phyloP scores from a whole-genome alignment of 495 filamentous ascomycete species.

The Xylaria acuta region DNA sequence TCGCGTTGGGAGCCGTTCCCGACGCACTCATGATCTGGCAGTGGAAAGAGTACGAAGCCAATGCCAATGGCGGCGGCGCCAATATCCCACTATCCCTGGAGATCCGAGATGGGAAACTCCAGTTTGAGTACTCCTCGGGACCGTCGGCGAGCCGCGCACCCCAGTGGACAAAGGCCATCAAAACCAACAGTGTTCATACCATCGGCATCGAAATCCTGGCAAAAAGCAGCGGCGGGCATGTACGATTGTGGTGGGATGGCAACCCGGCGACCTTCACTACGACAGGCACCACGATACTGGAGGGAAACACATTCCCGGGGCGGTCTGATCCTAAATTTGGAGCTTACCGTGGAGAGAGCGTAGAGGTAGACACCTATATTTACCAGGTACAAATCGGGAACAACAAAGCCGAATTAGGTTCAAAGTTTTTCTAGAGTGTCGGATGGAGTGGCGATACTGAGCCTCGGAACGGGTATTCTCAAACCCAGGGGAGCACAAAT shows the following conservation, averaged over 20 bases:
- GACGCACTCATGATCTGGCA: neutral
- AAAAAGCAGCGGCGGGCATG: neutral
- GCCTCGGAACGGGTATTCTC: neutral
- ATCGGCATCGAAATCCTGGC: neutral
- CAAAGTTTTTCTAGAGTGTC: neutral
- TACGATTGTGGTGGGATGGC: neutral
- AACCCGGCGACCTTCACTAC: neutral
- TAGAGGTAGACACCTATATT: neutral
- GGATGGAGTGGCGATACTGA: neutral
- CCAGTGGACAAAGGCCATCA: neutral
- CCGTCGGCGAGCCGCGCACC: neutral
- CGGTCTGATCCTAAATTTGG: neutral
- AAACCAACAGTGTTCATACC: neutral
- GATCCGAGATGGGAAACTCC: neutral
- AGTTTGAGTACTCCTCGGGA: neutral
- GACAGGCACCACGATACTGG: neutral
- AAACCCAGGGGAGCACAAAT: too few species aligned
- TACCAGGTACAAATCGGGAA: neutral
- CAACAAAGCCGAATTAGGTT: neutral
- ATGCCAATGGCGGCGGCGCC: neutral
- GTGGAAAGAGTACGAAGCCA: neutral
- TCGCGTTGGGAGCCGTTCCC: neutral
- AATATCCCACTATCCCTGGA: neutral
- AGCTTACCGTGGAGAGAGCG: neutral
- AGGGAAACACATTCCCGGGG: neutral